Base-by-base conservation (phyloP, 1,284 basidiomycete genomes). In the Butyriboletus appendiculatus region DNA sequence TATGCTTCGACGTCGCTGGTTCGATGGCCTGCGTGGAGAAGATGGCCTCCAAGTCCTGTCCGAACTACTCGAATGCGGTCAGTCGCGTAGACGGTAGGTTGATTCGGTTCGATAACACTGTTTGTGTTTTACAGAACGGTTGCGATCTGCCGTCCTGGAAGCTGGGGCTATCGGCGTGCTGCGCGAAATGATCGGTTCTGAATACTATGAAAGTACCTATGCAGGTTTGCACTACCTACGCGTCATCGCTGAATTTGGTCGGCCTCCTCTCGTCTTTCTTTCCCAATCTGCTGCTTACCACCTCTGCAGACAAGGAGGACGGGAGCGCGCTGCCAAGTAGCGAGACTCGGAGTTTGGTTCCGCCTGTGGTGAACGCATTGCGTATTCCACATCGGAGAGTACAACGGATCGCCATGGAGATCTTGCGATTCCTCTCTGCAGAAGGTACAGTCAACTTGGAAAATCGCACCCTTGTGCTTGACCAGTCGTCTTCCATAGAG, bases 1-100 rank as follows among this genome's bases (percentile, higher is more conserved):
- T 12, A 70, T 68, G 66, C 48, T 68, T 39, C 55, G 38, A 34
- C 54, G 56, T 35, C 58, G 63, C 39, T 67, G 68, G 68, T 67
- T 67, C 24, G 66, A 69, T 14, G 63, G 59, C 3, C 15, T 56
- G n/a, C 53, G 46, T 0, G 61, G 65, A 42, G 65, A 69, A 50
- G 68, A 70, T 18, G 67, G 67, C 10, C 45, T 70, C 2, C 53
- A 49, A 14, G 59, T 60, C 12, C 34, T 67, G 1, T 52, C 49
- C 5, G 44, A 57, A n/a, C 20, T 70, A 6, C 45, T 69, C 1
- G 48, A 56, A 11, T 55, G 59, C 39, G 59, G 66, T 70, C 33
- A 52, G 68, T 53, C 6, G 12, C 12, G 30, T 9, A 9, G 1
- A n/a, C 7, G 1, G 3, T 37, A 11, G 10, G 2, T 41, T 12